A percentile compares a stretch with the other conserved stretches of the same genome.
Evolutionary conservation across 495 filamentous ascomycete genomes (phyloP).

Genomic region (Penicillium malachiteum): DNA sequence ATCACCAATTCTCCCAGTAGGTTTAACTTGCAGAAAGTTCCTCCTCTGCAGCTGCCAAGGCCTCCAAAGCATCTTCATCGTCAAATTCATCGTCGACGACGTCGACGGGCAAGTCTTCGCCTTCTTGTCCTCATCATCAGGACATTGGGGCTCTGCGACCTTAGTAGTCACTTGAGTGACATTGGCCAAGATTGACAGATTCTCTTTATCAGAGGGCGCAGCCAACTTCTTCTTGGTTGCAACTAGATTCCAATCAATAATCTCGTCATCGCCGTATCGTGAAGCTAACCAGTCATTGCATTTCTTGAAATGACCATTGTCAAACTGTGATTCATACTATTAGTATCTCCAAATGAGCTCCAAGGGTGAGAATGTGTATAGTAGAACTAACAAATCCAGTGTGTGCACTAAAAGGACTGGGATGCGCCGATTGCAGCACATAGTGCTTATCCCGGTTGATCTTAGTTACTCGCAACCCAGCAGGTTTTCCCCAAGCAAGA

Average conservation of each 20-base stretch:
- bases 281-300: slow-evolving; percentile 84
- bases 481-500: slow-evolving; percentile 85
- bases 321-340: slow-evolving; percentile 50
- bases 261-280: slow-evolving; percentile 73
- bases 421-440: slow-evolving; percentile 83
- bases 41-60: slow-evolving; percentile 33
- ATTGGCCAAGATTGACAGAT: slow-evolving; percentile 12
- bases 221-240: slow-evolving; percentile 20
- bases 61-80: slow-evolving; percentile 45
- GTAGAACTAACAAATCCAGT: slow-evolving; percentile 62
- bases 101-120: slow-evolving; percentile 2
- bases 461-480: slow-evolving; percentile 67
- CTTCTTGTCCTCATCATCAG: slow-evolving; percentile 9
- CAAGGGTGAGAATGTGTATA: not conserved
- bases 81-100: slow-evolving; percentile 17
- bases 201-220: slow-evolving; percentile 22
- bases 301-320: slow-evolving; percentile 81
- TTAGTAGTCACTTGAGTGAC: not conserved
- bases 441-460: slow-evolving; percentile 70
- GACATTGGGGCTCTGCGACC: not conserved
- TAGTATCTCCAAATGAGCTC: not conserved
- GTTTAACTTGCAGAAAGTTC: not conserved
- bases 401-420: slow-evolving; percentile 80
- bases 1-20: no score
- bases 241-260: slow-evolving; percentile 83